phyloP scores from a whole-genome alignment of 495 filamentous ascomycete species.

The Neurospora terricola region DNA sequence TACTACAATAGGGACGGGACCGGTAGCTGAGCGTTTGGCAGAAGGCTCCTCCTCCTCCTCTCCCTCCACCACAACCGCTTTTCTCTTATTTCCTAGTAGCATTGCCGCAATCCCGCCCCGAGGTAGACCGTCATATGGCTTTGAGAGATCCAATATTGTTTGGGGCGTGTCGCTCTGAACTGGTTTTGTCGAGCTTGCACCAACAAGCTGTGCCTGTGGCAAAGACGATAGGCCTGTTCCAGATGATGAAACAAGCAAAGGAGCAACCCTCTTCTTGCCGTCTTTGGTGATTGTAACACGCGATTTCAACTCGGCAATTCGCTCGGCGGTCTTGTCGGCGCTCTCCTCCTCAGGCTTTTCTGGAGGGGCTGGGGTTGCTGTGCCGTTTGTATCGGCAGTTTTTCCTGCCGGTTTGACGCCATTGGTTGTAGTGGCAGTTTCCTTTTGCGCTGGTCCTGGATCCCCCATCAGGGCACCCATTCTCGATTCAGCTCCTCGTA shows the following conservation, averaged over 20 bases:
- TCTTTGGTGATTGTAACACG: constrained; percentile 93
- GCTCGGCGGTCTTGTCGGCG: constrained; percentile 46
- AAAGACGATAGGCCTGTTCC: constrained; percentile 75
- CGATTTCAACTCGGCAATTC: constrained; percentile 73
- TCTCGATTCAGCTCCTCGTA: constrained; percentile 78
- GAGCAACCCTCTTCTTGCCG: constrained; percentile 90
- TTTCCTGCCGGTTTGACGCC: constrained; percentile 28
- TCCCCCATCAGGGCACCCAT: constrained; percentile 99
- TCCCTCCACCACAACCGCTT: constrained; percentile 57
- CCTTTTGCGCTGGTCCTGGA: constrained; percentile 31
- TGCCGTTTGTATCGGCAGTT: constrained; percentile 28
- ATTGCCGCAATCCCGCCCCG: constrained; percentile 79
- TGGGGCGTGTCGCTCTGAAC: constrained; percentile 67
- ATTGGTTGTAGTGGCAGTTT: constrained; percentile 25
- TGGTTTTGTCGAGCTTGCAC: constrained; percentile 50
- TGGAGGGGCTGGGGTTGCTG: constrained; percentile 18
- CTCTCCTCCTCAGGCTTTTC: constrained; percentile 33
- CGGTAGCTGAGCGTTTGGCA: constrained; percentile 56
- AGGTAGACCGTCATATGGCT: constrained; percentile 87
- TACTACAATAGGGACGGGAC: constrained; percentile 61
- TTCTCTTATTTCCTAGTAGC: constrained; percentile 88
- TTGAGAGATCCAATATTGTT: constrained; percentile 80
- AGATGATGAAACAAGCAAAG: constrained; percentile 78
- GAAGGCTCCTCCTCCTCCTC: constrained; percentile 49
- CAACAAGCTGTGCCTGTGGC: constrained; percentile 75